A percentile compares a stretch with the other conserved stretches of the same genome.
Conservation (phyloP, 495 filamentous ascomycete species). For the Hypoxylon fragiforme region DNA sequence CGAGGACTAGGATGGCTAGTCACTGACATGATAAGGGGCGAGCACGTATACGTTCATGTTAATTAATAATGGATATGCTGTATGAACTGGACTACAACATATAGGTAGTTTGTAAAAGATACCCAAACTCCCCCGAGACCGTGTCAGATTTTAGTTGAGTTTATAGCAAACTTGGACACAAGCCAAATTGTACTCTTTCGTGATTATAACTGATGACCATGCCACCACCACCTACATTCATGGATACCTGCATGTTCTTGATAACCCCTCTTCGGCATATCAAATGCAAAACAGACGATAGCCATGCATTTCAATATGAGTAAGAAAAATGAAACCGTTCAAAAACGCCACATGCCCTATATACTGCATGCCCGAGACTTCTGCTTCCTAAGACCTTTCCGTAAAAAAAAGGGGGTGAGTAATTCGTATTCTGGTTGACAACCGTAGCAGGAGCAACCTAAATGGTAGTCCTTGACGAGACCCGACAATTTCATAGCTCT, state of each 20-base stretch:
- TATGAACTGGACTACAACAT: background rate
- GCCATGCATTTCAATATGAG: slow-evolving; percentile 15
- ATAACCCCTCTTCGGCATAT: slow-evolving; percentile 10
- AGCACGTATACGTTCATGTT: background rate
- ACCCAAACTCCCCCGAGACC: slow-evolving; percentile 14
- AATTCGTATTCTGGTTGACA: slow-evolving; percentile 5
- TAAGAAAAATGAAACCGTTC: slow-evolving; percentile 8
- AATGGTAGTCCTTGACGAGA: background rate
- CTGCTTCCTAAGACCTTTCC: slow-evolving; percentile 5
- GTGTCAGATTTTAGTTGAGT: slow-evolving; percentile 9
- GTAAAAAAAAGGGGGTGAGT: background rate
- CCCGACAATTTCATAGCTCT: background rate
- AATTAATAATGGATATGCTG: slow-evolving; percentile 3
- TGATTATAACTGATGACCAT: slow-evolving; percentile 9
- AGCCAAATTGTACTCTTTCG: slow-evolving; percentile 6
- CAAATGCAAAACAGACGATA: slow-evolving; percentile 23
- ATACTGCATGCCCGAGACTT: slow-evolving; percentile 16
- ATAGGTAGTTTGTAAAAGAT: slow-evolving; percentile 17
- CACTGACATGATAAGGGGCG: slow-evolving; percentile 6
- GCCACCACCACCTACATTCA: background rate
- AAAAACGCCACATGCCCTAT: slow-evolving; percentile 31
- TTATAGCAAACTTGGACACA: slow-evolving; percentile 8
- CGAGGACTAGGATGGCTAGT: slow-evolving; percentile 24
- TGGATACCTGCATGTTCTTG: slow-evolving; percentile 2
- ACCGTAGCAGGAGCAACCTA: background rate